Percentiles rank a stretch among this genome's conserved stretches.
Conservation (phyloP, 2,329 filamentous ascomycete species). For the Daldinia sp. region DNA sequence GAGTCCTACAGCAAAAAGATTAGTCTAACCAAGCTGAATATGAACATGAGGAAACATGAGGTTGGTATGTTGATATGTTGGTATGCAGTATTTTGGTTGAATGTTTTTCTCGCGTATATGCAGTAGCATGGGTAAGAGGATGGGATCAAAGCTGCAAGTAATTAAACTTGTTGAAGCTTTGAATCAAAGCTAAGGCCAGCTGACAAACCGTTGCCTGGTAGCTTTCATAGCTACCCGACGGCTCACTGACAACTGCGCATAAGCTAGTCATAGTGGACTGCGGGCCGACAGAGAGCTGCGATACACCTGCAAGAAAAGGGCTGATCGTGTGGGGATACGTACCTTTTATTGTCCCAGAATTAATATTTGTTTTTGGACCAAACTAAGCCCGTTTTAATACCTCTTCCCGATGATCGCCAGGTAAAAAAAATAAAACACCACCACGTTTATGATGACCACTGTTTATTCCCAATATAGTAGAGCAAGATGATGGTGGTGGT, state of each 20-base stretch:
- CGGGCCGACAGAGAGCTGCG: not conserved
- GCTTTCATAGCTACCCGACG: not conserved
- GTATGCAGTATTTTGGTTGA: not conserved
- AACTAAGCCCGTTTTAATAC: not conserved
- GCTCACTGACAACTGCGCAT: not conserved
- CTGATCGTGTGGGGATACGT: not conserved
- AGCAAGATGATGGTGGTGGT: not conserved
- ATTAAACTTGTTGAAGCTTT: slow-evolving; percentile 7
- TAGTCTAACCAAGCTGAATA: not conserved
- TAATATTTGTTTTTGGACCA: not conserved
- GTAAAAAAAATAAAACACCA: no score
- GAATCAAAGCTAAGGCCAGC: not conserved
- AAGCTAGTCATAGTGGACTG: not conserved
- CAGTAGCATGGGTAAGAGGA: not conserved
- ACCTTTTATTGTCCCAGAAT: not conserved
- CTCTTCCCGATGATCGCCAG: not conserved
- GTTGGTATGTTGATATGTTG: not conserved
- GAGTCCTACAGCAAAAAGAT: slow-evolving; percentile 8
- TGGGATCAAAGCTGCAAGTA: slow-evolving; percentile 7
- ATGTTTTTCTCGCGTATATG: not conserved
- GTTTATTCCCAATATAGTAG: not conserved
- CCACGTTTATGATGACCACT: not conserved
- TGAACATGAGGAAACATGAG: not conserved
- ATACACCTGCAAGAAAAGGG: not conserved
- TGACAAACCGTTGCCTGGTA: not conserved